Percentiles rank a stretch among this genome's conserved stretches.
Evolutionary conservation across 768 basidiomycete genomes (phyloP).

Genomic region (Termitomyces titanicus): DNA sequence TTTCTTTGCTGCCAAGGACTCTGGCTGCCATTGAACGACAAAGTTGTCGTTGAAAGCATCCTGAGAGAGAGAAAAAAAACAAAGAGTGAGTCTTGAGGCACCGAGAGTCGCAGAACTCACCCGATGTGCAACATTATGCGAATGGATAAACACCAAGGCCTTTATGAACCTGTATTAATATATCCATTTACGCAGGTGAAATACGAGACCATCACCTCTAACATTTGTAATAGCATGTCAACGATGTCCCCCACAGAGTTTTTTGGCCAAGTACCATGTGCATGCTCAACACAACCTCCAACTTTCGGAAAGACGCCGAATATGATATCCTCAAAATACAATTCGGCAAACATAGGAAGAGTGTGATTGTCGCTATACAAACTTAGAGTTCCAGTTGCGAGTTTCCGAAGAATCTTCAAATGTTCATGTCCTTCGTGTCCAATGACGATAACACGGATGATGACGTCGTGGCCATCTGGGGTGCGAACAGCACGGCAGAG

Average conservation of each 20-base stretch:
- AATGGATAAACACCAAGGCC: no score
- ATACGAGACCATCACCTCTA: background rate
- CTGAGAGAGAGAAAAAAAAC: no score
- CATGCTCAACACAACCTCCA: constrained; percentile 5
- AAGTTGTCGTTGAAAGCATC: constrained; percentile 29
- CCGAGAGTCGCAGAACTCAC: no score
- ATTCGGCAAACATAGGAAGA: constrained; percentile 22
- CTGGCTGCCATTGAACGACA: constrained; percentile 27
- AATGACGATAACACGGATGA: constrained; percentile 13
- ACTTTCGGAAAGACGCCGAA: constrained; percentile 25
- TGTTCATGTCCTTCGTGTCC: constrained; percentile 18
- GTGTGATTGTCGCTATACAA: constrained; percentile 20
- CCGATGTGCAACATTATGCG: no score
- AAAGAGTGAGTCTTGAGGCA: background rate
- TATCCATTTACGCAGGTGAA: no score
- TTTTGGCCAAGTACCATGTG: constrained; percentile 19
- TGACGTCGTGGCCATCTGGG: constrained; percentile 15
- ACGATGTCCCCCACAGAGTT: constrained; percentile 27
- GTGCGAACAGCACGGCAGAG: constrained; percentile 11
- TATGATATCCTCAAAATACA: constrained; percentile 23
- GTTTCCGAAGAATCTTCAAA: constrained; percentile 18
- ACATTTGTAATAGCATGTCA: constrained; percentile 25
- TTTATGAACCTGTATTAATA: no score
- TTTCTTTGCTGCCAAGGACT: constrained; percentile 16
- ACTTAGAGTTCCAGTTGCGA: constrained; percentile 14